phyloP scores from a whole-genome alignment of 192 early-diverging fungal species.

The Helicostylum pulchrum region DNA sequence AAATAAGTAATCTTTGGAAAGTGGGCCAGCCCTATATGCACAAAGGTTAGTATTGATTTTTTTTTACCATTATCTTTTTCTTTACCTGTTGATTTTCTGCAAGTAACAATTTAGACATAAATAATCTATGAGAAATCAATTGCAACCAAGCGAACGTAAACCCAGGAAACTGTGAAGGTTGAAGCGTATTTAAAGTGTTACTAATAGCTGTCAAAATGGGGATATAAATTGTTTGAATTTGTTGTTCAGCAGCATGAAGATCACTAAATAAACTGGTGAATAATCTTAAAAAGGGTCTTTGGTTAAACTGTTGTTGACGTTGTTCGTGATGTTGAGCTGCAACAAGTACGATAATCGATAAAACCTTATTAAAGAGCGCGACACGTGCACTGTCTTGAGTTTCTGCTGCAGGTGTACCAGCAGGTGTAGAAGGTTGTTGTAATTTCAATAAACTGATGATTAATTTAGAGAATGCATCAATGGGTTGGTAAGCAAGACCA shows the following conservation, averaged over 20 bases:
- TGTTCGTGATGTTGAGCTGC: constrained; percentile 84
- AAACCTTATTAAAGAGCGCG: constrained; percentile 73
- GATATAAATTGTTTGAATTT: constrained; percentile 68
- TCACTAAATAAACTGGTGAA: constrained; percentile 85
- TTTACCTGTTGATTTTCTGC: constrained; percentile 62
- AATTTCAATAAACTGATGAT: constrained; percentile 80
- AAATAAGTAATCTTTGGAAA: constrained; percentile 79
- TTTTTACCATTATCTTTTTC: background rate
- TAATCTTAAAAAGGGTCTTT: constrained; percentile 86
- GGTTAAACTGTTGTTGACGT: constrained; percentile 77
- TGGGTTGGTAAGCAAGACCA: constrained; percentile 73
- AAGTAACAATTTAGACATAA: constrained; percentile 83
- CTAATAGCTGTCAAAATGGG: constrained; percentile 73
- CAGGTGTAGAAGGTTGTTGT: constrained; percentile 41
- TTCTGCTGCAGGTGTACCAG: constrained; percentile 28
- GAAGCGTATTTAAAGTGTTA: constrained; percentile 80
- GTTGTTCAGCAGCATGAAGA: constrained; percentile 62
- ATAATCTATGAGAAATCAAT: constrained; percentile 88
- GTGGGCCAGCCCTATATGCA: constrained; percentile 69
- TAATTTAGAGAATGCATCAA: constrained; percentile 91
- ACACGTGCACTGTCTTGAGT: constrained; percentile 54
- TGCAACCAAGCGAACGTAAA: constrained; percentile 94
- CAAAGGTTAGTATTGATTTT: background rate
- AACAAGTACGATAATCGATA: constrained; percentile 83
- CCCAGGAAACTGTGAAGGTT: constrained; percentile 84